Evolutionary conservation across 2,329 filamentous ascomycete species (phyloP).

Genomic region (Penicillium sp.): DNA sequence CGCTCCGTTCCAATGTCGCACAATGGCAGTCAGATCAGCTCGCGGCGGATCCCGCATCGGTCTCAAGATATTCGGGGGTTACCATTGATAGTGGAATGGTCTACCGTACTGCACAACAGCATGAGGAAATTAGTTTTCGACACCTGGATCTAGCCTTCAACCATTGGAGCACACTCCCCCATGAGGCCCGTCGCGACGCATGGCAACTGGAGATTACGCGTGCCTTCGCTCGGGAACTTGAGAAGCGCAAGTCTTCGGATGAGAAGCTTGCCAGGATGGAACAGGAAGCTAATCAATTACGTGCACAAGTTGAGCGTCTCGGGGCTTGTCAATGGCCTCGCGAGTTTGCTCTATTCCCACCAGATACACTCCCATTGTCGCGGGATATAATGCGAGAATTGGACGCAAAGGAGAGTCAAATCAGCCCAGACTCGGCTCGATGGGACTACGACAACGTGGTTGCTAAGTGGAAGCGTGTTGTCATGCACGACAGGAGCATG

Average conservation of each 20-base stretch:
- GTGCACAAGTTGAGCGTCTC: constrained; percentile 44
- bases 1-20: constrained; percentile 63
- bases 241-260: constrained; percentile 42
- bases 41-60: constrained; percentile 26
- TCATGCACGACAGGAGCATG: constrained; percentile 44
- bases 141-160: constrained; percentile 73
- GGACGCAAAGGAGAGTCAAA: constrained; percentile 32
- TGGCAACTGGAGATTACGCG: constrained; percentile 47
- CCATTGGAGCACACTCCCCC: constrained; percentile 65
- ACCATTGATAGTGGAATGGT: constrained; percentile 35
- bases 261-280: constrained; percentile 43
- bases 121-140: constrained; percentile 65
- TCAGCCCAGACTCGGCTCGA: constrained; percentile 32
- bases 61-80: constrained; percentile 36
- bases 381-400: constrained; percentile 38
- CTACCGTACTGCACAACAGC: constrained; percentile 49
- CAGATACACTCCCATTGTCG: constrained; percentile 41
- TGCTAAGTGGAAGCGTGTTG: constrained; percentile 46
- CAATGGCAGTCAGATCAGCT: constrained; percentile 55
- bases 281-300: constrained; percentile 47
- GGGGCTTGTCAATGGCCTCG: constrained; percentile 47
- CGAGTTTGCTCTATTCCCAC: constrained; percentile 47
- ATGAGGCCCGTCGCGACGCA: constrained; percentile 46
- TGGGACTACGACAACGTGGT: constrained; percentile 49
- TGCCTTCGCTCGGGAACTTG: constrained; percentile 44